Evolutionary conservation across 257 asterid species (phyloP).

Genomic region (Nicotiana sylvestris): DNA sequence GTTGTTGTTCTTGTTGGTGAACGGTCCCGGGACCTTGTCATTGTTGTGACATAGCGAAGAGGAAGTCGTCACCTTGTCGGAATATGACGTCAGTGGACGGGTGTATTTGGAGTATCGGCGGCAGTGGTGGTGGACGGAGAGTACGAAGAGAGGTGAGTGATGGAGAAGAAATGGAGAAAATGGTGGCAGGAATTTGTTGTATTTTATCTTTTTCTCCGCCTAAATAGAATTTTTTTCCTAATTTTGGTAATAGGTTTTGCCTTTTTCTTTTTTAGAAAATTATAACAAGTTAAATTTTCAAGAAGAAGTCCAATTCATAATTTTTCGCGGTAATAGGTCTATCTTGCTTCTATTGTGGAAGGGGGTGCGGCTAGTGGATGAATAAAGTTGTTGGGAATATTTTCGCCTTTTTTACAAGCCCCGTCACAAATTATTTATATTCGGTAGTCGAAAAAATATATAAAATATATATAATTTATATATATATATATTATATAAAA

Average conservation of each 20-base stretch:
- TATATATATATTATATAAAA: too few relatives aligned
- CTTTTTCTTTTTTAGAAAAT: not conserved
- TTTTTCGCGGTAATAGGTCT: conserved; percentile 14
- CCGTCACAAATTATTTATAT: too few relatives aligned
- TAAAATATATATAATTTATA: too few relatives aligned
- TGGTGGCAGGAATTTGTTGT: conserved; percentile 5
- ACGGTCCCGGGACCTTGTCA: conserved; percentile 28
- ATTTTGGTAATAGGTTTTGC: not conserved
- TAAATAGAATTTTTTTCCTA: not conserved
- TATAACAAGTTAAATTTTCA: not conserved
- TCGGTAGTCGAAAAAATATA: accelerated
- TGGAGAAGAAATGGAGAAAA: conserved; percentile 27
- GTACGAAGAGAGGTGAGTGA: conserved; percentile 18
- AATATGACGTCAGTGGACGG: not conserved
- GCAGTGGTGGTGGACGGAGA: conserved; percentile 22
- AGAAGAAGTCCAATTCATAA: not conserved
- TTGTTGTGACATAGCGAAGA: conserved; percentile 26
- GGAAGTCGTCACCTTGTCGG: not conserved
- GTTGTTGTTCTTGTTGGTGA: conserved; percentile 9
- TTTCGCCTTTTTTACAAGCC: too few relatives aligned
- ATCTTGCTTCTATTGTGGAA: not conserved
- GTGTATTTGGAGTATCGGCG: not conserved
- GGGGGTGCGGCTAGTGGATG: not conserved
- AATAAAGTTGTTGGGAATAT: too few relatives aligned
- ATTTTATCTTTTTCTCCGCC: conserved; percentile 6